phyloP scores from a whole-genome alignment of 176 grass and related monocot species.

The Oryza australiensis region DNA sequence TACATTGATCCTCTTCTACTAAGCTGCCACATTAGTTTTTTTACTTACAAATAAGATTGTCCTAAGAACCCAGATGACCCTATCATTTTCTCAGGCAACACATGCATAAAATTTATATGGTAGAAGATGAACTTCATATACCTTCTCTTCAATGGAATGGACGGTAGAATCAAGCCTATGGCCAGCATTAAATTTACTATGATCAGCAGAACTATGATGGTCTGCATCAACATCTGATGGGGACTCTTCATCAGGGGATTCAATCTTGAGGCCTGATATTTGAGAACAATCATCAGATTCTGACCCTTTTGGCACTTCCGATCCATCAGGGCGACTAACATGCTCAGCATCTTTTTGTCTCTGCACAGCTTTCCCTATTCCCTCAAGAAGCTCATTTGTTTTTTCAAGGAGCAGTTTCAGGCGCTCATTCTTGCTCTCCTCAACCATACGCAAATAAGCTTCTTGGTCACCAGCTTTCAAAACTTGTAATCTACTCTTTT shows the following conservation, averaged over 20 bases:
- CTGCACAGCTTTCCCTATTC: constrained; percentile 93
- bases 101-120: constrained; percentile 24
- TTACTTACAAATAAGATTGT: neutral
- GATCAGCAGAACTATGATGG: constrained; percentile 32
- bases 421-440: constrained; percentile 99
- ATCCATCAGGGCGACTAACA: constrained; percentile 57
- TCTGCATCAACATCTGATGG: constrained; percentile 63
- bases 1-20: constrained; percentile 4
- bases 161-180: constrained; percentile 95
- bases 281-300: constrained; percentile 63
- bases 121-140: constrained; percentile 38
- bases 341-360: constrained; percentile 97
- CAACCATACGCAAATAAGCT: constrained; percentile 97
- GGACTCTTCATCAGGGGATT: constrained; percentile 51
- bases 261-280: constrained; percentile 44
- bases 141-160: constrained; percentile 99
- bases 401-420: constrained; percentile 95
- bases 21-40: neutral
- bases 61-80: constrained; percentile 7
- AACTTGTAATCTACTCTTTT: constrained; percentile 83
- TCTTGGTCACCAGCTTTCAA: constrained; percentile 95
- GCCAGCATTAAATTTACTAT: constrained; percentile 72
- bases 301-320: constrained; percentile 49
- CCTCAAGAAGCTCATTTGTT: constrained; percentile 95
- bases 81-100: constrained; percentile 17